Evolutionary conservation across 441 rosid genomes (phyloP).

Genomic region (Gossypium trilobum): DNA sequence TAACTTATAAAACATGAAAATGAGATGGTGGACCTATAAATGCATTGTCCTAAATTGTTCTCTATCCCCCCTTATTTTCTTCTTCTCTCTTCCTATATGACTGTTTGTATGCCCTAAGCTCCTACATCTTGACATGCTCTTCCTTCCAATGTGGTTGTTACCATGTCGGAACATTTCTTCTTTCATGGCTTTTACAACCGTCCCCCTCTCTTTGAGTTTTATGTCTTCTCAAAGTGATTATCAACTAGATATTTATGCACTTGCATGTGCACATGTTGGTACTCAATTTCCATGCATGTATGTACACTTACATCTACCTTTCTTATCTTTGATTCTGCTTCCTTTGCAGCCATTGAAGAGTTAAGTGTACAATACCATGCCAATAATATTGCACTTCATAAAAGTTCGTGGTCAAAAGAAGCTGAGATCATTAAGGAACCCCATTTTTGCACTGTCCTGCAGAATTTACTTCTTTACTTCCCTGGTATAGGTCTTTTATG

Average conservation of each 20-base stretch:
- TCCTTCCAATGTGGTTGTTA: neutral
- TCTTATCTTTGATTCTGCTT: slow-evolving; percentile 21
- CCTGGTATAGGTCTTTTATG: slow-evolving; percentile 48
- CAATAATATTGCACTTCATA: slow-evolving; percentile 24
- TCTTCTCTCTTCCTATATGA: neutral
- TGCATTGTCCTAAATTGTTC: neutral
- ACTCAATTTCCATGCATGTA: neutral
- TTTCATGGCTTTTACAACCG: neutral
- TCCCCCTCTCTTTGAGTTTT: neutral
- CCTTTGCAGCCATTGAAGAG: slow-evolving; percentile 51
- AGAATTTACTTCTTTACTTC: slow-evolving; percentile 58
- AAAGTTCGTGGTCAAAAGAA: slow-evolving; percentile 59
- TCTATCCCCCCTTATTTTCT: neutral
- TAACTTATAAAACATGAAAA: neutral
- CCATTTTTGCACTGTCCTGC: slow-evolving; percentile 37
- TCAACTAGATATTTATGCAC: neutral
- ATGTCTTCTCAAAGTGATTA: neutral
- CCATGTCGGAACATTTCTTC: neutral
- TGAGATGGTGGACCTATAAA: neutral
- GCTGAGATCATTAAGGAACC: slow-evolving; percentile 51
- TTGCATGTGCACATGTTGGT: neutral
- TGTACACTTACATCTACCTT: neutral
- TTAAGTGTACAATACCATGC: slow-evolving; percentile 28
- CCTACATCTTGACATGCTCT: slow-evolving; percentile 7
- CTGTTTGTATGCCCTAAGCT: neutral